These are phyloP conservation scores for Carex kokanica DNA, from an alignment of 176 grass and related monocot genomes.

Conservation along the genomic window DNA sequence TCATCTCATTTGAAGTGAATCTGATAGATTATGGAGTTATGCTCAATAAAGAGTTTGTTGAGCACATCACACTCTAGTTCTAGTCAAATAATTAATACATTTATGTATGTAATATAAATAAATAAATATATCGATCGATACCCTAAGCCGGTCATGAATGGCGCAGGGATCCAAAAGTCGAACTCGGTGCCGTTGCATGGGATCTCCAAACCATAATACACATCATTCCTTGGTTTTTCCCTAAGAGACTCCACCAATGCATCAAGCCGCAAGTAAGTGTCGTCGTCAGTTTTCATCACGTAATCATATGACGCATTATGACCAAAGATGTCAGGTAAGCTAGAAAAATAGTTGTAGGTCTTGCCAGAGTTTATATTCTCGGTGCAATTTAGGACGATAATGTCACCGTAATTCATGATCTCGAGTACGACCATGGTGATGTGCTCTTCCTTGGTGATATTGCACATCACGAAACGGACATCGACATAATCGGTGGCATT, in stretches of 20 bases:
- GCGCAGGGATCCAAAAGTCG: constrained; percentile 61
- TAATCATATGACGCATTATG: constrained; percentile 42
- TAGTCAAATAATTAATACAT: neutral
- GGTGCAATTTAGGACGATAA: constrained; percentile 57
- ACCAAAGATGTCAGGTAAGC: constrained; percentile 14
- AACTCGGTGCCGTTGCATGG: constrained; percentile 52
- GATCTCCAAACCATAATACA: constrained; percentile 59
- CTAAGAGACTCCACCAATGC: constrained; percentile 39
- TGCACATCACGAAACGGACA: constrained; percentile 76
- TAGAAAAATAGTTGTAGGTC: constrained; percentile 70
- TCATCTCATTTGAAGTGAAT: too few relatives aligned
- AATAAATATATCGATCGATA: constrained; percentile 15
- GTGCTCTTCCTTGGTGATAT: constrained; percentile 49
- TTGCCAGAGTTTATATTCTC: constrained; percentile 81
- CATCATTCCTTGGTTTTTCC: constrained; percentile 38
- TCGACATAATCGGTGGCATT: constrained; percentile 22
- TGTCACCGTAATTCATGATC: constrained; percentile 43
- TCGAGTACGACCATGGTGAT: constrained; percentile 49
- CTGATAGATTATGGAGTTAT: too few relatives aligned
- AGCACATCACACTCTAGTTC: too few relatives aligned
- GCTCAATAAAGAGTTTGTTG: too few relatives aligned
- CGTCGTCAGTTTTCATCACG: constrained; percentile 87
- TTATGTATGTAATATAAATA: neutral
- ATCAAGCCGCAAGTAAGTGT: constrained; percentile 55
- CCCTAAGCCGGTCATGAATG: constrained; percentile 85